phyloP scores from a whole-genome alignment of 805 yeast genomes.

The Vanderwaltozyma tropicalis region DNA sequence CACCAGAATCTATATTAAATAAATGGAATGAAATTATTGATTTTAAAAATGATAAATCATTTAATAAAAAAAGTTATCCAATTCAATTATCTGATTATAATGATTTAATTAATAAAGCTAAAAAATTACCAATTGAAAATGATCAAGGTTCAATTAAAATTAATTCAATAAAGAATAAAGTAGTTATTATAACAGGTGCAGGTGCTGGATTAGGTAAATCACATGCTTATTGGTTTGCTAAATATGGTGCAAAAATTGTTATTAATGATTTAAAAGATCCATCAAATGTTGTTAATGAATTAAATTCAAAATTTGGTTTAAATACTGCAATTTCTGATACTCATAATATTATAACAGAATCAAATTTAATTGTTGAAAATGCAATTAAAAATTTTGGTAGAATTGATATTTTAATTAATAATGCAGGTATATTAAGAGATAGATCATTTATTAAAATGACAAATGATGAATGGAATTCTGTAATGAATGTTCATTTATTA shows the following conservation, averaged over 20 bases:
- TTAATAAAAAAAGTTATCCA: slow-evolving; percentile 57
- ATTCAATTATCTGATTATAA: slow-evolving; percentile 60
- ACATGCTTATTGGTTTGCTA: slow-evolving; percentile 76
- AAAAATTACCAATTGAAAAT: slow-evolving; percentile 39
- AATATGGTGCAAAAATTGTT: slow-evolving; percentile 89
- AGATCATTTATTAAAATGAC: slow-evolving; percentile 77
- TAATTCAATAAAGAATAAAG: slow-evolving; percentile 60
- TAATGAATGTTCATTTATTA: slow-evolving; percentile 67
- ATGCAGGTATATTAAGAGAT: slow-evolving; percentile 93
- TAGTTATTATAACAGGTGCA: slow-evolving; percentile 88
- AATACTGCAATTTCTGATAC: slow-evolving; percentile 76
- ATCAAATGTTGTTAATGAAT: slow-evolving; percentile 60
- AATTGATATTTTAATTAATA: slow-evolving; percentile 77
- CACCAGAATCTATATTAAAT: slow-evolving; percentile 74
- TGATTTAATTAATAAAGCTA: slow-evolving; percentile 42
- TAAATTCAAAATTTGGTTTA: slow-evolving; percentile 48
- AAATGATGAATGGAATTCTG: slow-evolving; percentile 73
- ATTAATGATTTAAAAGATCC: slow-evolving; percentile 85
- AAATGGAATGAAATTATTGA: slow-evolving; percentile 53
- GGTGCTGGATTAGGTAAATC: slow-evolving; percentile 91
- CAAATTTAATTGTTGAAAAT: slow-evolving; percentile 64
- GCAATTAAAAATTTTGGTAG: slow-evolving; percentile 71
- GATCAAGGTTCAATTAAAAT: slow-evolving; percentile 48
- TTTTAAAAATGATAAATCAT: slow-evolving; percentile 44
- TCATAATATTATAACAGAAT: slow-evolving; percentile 70